A percentile compares a stretch with the other conserved stretches of the same genome.
Evolutionary conservation across 768 basidiomycete genomes (phyloP).

Genomic region (Trametes elegans): DNA sequence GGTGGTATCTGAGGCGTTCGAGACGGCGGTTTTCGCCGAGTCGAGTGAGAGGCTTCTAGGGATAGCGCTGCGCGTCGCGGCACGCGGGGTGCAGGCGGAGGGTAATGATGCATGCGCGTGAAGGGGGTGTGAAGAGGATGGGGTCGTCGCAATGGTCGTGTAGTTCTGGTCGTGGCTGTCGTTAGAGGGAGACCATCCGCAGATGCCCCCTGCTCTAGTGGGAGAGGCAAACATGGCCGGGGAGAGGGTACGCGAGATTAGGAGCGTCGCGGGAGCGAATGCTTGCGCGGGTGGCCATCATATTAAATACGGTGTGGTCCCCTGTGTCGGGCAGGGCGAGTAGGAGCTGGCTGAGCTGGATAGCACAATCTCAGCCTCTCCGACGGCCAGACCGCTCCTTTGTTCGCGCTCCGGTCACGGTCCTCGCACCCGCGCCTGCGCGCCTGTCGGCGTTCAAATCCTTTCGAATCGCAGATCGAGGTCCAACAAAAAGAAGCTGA

Average conservation of each 20-base stretch:
- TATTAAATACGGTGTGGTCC: slow-evolving; percentile 15
- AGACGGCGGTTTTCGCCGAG: background rate
- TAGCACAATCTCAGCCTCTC: slow-evolving; percentile 4
- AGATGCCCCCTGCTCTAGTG: slow-evolving; percentile 12
- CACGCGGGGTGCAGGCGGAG: slow-evolving; percentile 2
- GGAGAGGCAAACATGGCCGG: slow-evolving; percentile 14
- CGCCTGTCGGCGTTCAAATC: slow-evolving; percentile 12
- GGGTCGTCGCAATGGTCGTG: slow-evolving; percentile 6
- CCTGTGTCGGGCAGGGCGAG: slow-evolving; percentile 4
- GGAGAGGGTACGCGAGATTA: background rate
- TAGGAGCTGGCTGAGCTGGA: slow-evolving; percentile 1
- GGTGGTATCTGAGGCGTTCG: slow-evolving; percentile 7
- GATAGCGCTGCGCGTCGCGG: slow-evolving; percentile 1
- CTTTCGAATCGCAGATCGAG: slow-evolving; percentile 14
- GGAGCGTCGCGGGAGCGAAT: slow-evolving; percentile 17
- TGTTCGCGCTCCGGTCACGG: slow-evolving; percentile 2
- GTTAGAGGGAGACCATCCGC: slow-evolving; percentile 18
- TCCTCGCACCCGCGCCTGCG: slow-evolving; percentile 1
- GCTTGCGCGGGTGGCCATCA: background rate
- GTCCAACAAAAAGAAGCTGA: slow-evolving; percentile 20
- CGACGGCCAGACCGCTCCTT: slow-evolving; percentile 12
- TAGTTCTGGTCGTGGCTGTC: slow-evolving; percentile 11
- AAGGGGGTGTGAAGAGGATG: background rate
- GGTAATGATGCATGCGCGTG: background rate
- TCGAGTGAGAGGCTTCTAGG: slow-evolving; percentile 17